These are phyloP conservation scores for Annulohypoxylon maeteangense DNA, from an alignment of 495 filamentous ascomycete genomes.

Conservation along the genomic window DNA sequence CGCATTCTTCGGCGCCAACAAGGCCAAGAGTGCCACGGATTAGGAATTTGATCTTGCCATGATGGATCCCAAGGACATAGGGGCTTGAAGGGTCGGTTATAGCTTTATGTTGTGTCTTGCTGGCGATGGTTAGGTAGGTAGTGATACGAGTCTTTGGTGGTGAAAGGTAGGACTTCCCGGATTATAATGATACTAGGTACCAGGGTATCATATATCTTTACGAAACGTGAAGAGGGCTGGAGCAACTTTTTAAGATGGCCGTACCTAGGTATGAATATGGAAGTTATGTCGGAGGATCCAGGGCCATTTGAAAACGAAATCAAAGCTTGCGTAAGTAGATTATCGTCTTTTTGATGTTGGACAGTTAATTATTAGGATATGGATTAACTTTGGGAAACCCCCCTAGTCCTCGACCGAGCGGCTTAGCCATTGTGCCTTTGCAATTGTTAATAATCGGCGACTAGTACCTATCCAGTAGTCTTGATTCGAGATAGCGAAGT, in stretches of 20 bases:
- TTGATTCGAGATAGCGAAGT: background rate
- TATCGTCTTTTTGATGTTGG: background rate
- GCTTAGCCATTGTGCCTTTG: background rate
- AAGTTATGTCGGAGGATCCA: background rate
- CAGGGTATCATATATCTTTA: too few relatives aligned
- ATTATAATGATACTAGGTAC: too few relatives aligned
- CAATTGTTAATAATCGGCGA: background rate
- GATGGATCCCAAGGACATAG: background rate
- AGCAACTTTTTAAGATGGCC: too few relatives aligned
- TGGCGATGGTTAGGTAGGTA: too few relatives aligned
- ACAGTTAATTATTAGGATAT: background rate
- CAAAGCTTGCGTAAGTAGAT: background rate
- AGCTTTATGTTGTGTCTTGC: background rate
- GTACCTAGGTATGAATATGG: too few relatives aligned
- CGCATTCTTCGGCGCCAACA: background rate
- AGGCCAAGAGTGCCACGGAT: background rate
- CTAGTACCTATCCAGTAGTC: too few relatives aligned
- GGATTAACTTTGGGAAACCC: background rate
- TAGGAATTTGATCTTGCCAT: background rate
- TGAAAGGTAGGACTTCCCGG: background rate
- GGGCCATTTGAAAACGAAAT: background rate
- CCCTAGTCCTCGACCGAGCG: background rate
- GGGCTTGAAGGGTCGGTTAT: background rate
- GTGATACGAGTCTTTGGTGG: too few relatives aligned
- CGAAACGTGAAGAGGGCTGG: background rate